Base-by-base conservation (phyloP, 257 asterid species). In the Buddleja alternifolia region DNA sequence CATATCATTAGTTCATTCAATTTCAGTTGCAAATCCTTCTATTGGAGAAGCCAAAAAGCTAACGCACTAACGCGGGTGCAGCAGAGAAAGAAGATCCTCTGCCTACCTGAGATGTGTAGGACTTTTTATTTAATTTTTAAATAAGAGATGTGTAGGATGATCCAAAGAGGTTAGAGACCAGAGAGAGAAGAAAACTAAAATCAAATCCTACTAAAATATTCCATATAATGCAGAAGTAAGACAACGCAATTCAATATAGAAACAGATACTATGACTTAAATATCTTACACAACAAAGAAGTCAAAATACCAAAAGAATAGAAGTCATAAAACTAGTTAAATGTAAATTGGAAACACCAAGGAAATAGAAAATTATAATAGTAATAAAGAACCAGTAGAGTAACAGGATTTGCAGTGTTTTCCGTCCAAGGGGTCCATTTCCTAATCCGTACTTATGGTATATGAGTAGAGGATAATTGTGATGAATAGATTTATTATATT, bases 261-360 rank as follows among this genome's bases (percentile, higher is more conserved):
- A 36, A 15, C 54, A 20, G 12, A 59, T 59, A 52, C 45, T 57
- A 51, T 41, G 34, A 44, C 24, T 19, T 21, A 59, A 65, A 52
- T 48, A 64, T 48, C 63, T 53, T 56, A 36, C 50, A 69, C 4
- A 36, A 73, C 39, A 61, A 24, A 48, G 64, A 64, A 70, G 21
- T 47, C 29, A 4, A 36, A 57, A 32, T 21, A 15, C 69, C 42
- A 34, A 68, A 60, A 42, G 12, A 63, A 16, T 14, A 36, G 23
- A 4, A 17, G 14, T 37, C 21, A 36, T 4, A 46, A 39, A 48
- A 63, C 45, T 39, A 44, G 12, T 25, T 15, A 66, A 11, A 29
- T 25, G 19, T 55, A 47, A 40, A 59, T 29, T 66, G 44, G 67
- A 51, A 50, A 66, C 56, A 65, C 4, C 32, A 67, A 39, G 10